Conservation (phyloP, 805 yeast species). For the Suhomyces emberorum region DNA sequence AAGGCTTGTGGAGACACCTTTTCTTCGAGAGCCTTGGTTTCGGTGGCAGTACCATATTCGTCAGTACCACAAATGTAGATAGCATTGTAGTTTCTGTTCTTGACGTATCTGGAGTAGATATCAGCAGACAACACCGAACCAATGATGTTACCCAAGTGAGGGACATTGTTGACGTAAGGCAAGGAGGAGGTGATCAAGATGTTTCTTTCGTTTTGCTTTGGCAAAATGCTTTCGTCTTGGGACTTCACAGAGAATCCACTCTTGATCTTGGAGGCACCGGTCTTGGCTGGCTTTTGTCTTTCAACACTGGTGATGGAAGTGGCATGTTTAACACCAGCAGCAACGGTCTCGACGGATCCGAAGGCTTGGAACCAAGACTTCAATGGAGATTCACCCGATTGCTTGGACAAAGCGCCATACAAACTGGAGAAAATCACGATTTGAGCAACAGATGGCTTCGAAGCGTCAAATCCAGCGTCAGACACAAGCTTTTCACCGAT, state of each 20-base stretch:
- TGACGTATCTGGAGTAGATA: slow-evolving; percentile 85
- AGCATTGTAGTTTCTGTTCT: slow-evolving; percentile 83
- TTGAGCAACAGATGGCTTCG: slow-evolving; percentile 45
- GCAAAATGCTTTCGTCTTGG: slow-evolving; percentile 39
- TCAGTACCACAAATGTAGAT: slow-evolving; percentile 95
- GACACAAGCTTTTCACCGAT: neutral
- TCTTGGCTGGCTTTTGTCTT: slow-evolving; percentile 36
- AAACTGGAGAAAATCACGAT: slow-evolving; percentile 58
- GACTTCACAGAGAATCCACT: slow-evolving; percentile 30
- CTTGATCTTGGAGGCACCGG: slow-evolving; percentile 35
- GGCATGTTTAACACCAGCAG: slow-evolving; percentile 47
- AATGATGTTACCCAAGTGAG: slow-evolving; percentile 95
- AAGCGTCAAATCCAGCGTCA: slow-evolving; percentile 8
- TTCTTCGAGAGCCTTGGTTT: slow-evolving; percentile 95
- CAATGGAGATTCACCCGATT: slow-evolving; percentile 9
- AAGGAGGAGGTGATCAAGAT: slow-evolving; percentile 91
- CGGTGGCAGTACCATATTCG: slow-evolving; percentile 99
- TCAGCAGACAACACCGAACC: slow-evolving; percentile 96
- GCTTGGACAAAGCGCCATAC: slow-evolving; percentile 35
- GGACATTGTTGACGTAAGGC: slow-evolving; percentile 97
- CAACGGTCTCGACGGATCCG: slow-evolving; percentile 35
- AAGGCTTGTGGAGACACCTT: slow-evolving; percentile 82
- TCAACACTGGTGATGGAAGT: slow-evolving; percentile 42
- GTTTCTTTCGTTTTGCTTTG: slow-evolving; percentile 71
- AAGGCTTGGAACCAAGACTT: slow-evolving; percentile 43